These are phyloP conservation scores for Colletotrichum tabaci DNA, from an alignment of 2,329 filamentous ascomycete species.

Conservation along the genomic window DNA sequence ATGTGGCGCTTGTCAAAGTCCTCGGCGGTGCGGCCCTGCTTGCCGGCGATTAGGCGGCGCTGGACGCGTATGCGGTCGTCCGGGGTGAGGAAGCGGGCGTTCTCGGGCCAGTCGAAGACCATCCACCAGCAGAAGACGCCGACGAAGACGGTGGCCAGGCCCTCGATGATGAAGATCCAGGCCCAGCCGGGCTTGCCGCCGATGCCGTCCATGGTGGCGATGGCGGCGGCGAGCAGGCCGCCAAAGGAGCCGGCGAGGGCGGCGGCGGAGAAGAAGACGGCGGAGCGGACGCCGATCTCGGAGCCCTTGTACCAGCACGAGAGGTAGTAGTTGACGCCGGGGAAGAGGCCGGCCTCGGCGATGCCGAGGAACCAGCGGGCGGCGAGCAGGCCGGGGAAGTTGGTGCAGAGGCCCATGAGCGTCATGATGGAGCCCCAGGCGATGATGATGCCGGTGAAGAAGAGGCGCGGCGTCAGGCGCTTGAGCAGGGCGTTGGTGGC, in stretches of 20 bases:
- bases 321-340: constrained; percentile 78
- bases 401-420: constrained; percentile 63
- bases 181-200: constrained; percentile 68
- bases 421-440: constrained; percentile 59
- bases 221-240: constrained; percentile 78
- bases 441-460: constrained; percentile 77
- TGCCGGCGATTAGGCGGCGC: constrained; percentile 75
- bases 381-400: constrained; percentile 60
- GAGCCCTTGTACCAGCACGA: constrained; percentile 84
- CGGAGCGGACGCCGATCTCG: constrained; percentile 81
- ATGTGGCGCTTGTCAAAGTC: constrained; percentile 80
- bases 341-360: constrained; percentile 77
- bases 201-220: constrained; percentile 75
- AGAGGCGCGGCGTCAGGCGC: constrained; percentile 73
- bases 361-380: constrained; percentile 73
- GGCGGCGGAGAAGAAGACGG: constrained; percentile 86
- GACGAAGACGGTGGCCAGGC: constrained; percentile 76
- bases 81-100: constrained; percentile 77
- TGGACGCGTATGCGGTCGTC: constrained; percentile 79
- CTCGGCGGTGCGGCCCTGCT: constrained; percentile 80
- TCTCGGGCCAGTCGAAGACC: constrained; percentile 84
- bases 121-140: constrained; percentile 78
- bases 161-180: constrained; percentile 78
- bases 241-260: constrained; percentile 83
- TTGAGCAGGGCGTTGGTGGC: constrained; percentile 78